Percentiles rank a stretch among this genome's conserved stretches.
Conservation (phyloP, 2,329 filamentous ascomycete genomes). For the Neocatenulostroma microsporum region DNA sequence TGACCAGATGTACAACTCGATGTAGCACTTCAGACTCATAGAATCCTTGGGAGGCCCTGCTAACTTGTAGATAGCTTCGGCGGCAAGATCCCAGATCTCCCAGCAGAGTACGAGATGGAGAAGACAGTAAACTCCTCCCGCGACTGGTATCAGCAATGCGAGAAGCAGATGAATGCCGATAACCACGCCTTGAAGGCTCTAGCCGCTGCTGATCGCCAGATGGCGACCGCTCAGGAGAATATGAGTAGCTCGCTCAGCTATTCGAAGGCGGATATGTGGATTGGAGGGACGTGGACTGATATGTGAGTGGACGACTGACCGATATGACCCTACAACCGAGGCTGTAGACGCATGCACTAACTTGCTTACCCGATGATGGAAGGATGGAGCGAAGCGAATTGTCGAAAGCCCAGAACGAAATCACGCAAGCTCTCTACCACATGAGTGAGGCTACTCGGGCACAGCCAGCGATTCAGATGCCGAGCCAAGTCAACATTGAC, state of each 20-base stretch:
- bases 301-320: too few species aligned
- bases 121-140: slow-evolving; percentile 29
- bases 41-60: too few species aligned
- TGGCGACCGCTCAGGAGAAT: slow-evolving; percentile 30
- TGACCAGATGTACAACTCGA: too few species aligned
- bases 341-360: too few species aligned
- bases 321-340: too few species aligned
- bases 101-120: slow-evolving; percentile 47
- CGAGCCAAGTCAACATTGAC: slow-evolving; percentile 20
- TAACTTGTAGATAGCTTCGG: too few species aligned
- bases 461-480: slow-evolving; percentile 17
- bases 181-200: slow-evolving; percentile 31
- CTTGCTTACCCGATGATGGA: too few species aligned
- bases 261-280: slow-evolving; percentile 43
- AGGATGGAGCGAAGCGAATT: slow-evolving; percentile 49
- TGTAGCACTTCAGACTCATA: too few species aligned
- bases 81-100: slow-evolving; percentile 46
- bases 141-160: slow-evolving; percentile 33
- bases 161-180: slow-evolving; percentile 34
- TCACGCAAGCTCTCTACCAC: slow-evolving; percentile 15
- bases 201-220: slow-evolving; percentile 30
- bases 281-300: slow-evolving; percentile 42
- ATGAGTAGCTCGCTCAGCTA: slow-evolving; percentile 39
- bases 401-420: slow-evolving; percentile 40
- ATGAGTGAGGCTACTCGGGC: slow-evolving; percentile 18